phyloP scores from a whole-genome alignment of 2,329 filamentous ascomycete genomes.

The Ophiocordyceps camponoti-saundersi region DNA sequence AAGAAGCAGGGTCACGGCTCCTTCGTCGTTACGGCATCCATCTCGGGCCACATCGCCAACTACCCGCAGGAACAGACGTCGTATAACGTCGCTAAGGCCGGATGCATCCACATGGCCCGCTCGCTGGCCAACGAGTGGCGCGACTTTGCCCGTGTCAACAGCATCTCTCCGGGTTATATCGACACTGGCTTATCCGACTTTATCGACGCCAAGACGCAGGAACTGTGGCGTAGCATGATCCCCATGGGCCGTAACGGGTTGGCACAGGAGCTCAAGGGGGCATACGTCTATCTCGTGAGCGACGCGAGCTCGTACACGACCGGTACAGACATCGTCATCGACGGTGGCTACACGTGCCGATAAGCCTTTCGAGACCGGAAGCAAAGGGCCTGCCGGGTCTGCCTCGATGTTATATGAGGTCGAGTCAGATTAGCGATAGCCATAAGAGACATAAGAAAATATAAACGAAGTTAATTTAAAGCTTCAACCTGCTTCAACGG shows the following conservation, averaged over 20 bases:
- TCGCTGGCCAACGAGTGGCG: conserved; percentile 49
- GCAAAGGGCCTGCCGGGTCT: neutral
- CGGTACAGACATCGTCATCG: conserved; percentile 51
- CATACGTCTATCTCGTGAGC: conserved; percentile 61
- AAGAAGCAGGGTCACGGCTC: conserved; percentile 44
- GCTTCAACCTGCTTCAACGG: too few species aligned
- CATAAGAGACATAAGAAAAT: too few species aligned
- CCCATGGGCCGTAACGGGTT: conserved; percentile 54
- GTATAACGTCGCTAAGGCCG: conserved; percentile 49
- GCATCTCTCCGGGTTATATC: conserved; percentile 51
- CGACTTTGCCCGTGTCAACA: conserved; percentile 48
- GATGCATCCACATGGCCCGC: conserved; percentile 27
- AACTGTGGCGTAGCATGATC: conserved; percentile 58
- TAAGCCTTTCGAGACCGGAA: conserved; percentile 8
- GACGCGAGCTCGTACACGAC: conserved; percentile 65
- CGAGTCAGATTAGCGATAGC: too few species aligned
- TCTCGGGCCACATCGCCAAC: conserved; percentile 56
- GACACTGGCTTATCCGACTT: conserved; percentile 51
- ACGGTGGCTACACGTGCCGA: conserved; percentile 47
- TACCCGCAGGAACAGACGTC: conserved; percentile 51
- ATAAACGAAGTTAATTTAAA: too few species aligned
- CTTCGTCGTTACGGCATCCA: conserved; percentile 53
- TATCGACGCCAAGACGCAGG: conserved; percentile 47
- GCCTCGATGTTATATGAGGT: neutral
- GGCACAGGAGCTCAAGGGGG: conserved; percentile 55